Conservation (phyloP, 768 basidiomycete species). For the Tylopilus sp. region DNA sequence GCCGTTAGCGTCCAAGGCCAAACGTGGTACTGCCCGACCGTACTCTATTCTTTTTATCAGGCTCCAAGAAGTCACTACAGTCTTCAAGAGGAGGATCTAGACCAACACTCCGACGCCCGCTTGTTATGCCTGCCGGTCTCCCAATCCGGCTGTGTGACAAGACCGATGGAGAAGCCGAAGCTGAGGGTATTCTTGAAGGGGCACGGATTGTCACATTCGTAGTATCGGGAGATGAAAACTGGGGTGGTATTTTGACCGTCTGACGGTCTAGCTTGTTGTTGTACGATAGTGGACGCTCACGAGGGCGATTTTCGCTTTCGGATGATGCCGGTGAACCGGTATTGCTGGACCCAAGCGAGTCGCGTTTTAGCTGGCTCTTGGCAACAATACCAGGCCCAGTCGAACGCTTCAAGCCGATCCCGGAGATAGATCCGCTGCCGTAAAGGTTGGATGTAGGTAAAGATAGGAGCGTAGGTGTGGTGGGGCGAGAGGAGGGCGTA, state of each 20-base stretch:
- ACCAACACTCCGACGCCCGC: constrained; percentile 43
- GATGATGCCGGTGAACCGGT: constrained; percentile 29
- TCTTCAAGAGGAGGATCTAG: constrained; percentile 26
- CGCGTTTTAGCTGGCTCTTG: constrained; percentile 50
- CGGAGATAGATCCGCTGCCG: constrained; percentile 32
- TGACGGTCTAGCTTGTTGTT: constrained; percentile 22
- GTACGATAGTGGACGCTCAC: constrained; percentile 28
- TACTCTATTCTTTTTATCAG: constrained; percentile 22
- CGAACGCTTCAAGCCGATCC: constrained; percentile 56
- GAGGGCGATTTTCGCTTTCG: constrained; percentile 23
- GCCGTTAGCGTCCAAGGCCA: constrained; percentile 18
- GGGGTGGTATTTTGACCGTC: constrained; percentile 37
- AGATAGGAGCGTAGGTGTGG: constrained; percentile 78
- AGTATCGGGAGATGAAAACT: constrained; percentile 37
- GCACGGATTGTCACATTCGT: constrained; percentile 48
- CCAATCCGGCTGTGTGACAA: constrained; percentile 47
- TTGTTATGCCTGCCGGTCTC: constrained; percentile 34
- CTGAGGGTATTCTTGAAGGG: constrained; percentile 39
- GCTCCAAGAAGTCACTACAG: constrained; percentile 12
- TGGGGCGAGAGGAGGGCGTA: constrained; percentile 64
- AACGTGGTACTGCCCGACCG: constrained; percentile 29
- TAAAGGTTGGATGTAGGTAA: constrained; percentile 54
- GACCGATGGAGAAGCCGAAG: constrained; percentile 30
- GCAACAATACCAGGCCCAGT: constrained; percentile 44
- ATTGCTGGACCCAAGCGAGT: constrained; percentile 54